Base-by-base conservation (phyloP, 805 yeast genomes). In the Schizosaccharomyces lindneri region DNA sequence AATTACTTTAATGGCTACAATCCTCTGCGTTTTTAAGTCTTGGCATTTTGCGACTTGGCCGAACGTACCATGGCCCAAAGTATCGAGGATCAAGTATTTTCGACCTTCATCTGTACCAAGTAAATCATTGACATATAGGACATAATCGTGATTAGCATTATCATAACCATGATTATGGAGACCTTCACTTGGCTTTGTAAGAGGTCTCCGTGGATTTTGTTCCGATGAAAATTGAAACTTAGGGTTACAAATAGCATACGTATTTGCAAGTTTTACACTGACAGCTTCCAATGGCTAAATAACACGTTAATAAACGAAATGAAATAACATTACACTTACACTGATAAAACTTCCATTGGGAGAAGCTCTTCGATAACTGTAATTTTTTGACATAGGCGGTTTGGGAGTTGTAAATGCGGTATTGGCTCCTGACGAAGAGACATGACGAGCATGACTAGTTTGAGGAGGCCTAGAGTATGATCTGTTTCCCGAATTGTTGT, bases 1-100 rank as follows among this genome's bases (percentile, higher is more conserved):
- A 63, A 93, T 86, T 55, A 93, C 94, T 72, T 93, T 93, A 46
- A 93, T 94, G 0, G 98, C 98, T 31, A 89, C 86, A 24, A 90
- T 80, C 64, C 87, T 90, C 69, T 87, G 93, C 59, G 88, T 85
- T 48, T 78, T 70, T 68, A 84, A 74, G 68, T 79, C 79, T 70
- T 87, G 95, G 72, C 97, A 90, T 73, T 90, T 93, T 55, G 89
- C 94, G 59, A 93, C 99, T 73, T 93, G 97, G 9, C 98, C 98
- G 76, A 93, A 93, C 0, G 98, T 89, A 2, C 99, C 99, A 64
- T 89, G 90, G 0, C 99, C 99, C 55, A 93, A 73, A 17, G 93
- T 77, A 71, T 90, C 97, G 63, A 93, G 74, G 4, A 93, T 96
- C 68, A 93, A 76, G 70, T 89, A 90, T 69, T 86, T 55, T 62